phyloP scores from a whole-genome alignment of 345 rosid species.

The Sonneratia caseolaris region DNA sequence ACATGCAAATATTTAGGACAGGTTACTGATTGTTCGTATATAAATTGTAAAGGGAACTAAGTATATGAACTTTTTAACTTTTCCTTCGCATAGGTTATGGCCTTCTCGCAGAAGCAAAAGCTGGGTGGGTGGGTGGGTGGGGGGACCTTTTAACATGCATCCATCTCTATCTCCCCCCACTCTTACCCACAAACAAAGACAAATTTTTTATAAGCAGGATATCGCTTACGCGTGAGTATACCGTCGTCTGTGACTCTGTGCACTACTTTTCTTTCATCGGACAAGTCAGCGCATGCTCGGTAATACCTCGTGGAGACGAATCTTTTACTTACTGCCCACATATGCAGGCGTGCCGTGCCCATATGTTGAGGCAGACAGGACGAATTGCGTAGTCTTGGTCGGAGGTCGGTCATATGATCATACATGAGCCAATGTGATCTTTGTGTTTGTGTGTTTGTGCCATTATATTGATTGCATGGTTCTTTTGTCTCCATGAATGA shows the following conservation, averaged over 20 bases:
- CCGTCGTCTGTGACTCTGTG: too few species aligned
- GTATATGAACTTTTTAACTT: neutral
- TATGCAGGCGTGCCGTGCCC: too few species aligned
- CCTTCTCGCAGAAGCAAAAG: neutral
- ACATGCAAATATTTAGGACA: neutral
- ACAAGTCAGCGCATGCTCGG: too few species aligned
- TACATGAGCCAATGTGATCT: neutral
- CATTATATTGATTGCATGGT: neutral
- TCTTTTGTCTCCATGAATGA: neutral
- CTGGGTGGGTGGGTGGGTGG: too few species aligned
- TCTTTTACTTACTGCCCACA: too few species aligned
- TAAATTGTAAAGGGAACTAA: neutral
- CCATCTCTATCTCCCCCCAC: slow-evolving; percentile 4
- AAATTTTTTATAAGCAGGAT: too few species aligned
- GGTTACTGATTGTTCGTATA: slow-evolving; percentile 2
- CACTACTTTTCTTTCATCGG: too few species aligned
- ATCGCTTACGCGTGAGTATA: too few species aligned
- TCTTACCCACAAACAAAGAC: too few species aligned
- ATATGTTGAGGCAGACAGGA: too few species aligned
- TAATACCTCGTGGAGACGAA: too few species aligned
- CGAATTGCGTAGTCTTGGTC: too few species aligned
- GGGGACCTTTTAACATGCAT: slow-evolving; percentile 4
- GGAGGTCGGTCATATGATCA: neutral
- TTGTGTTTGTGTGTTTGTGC: neutral
- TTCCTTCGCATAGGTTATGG: neutral